A percentile compares a stretch with the other conserved stretches of the same genome.
Evolutionary conservation across 169 alveolate genomes (phyloP).

Genomic region (Condylostoma magnum): DNA sequence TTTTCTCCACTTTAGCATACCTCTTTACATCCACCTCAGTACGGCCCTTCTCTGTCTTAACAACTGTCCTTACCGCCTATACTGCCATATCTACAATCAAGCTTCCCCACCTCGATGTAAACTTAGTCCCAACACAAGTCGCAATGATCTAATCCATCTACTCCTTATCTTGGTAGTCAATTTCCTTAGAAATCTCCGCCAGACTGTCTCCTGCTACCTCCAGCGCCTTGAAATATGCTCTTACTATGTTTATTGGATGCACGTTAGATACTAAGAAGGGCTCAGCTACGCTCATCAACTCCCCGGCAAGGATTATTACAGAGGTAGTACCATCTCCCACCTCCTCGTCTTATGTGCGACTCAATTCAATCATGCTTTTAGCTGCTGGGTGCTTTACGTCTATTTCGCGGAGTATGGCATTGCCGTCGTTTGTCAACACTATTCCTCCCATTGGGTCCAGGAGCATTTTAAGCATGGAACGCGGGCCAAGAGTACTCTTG

Average conservation of each 20-base stretch:
- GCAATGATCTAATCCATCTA: slow-evolving; percentile 68
- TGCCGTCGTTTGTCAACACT: slow-evolving; percentile 97
- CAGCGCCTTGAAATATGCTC: slow-evolving; percentile 93
- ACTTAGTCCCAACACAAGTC: slow-evolving; percentile 90
- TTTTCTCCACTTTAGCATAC: slow-evolving; percentile 97
- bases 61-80: slow-evolving; percentile 90
- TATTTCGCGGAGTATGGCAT: slow-evolving; percentile 96
- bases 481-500: slow-evolving; percentile 98
- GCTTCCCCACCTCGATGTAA: slow-evolving; percentile 94
- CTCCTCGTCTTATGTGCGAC: slow-evolving; percentile 98
- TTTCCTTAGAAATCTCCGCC: slow-evolving; percentile 85
- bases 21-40: slow-evolving; percentile 94
- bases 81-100: slow-evolving; percentile 92
- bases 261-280: slow-evolving; percentile 93
- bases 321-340: slow-evolving; percentile 99
- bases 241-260: slow-evolving; percentile 95
- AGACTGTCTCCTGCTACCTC: slow-evolving; percentile 87
- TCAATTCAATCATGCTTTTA: slow-evolving; percentile 95
- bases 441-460: slow-evolving; percentile 99
- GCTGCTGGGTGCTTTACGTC: slow-evolving; percentile 99
- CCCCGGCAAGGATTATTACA: slow-evolving; percentile 99
- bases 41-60: slow-evolving; percentile 68
- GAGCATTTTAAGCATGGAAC: slow-evolving; percentile 98
- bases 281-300: slow-evolving; percentile 97
- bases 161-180: slow-evolving; percentile 84